Evolutionary conservation across 768 basidiomycete species (phyloP).

Genomic region (Termitomyces titanicus): DNA sequence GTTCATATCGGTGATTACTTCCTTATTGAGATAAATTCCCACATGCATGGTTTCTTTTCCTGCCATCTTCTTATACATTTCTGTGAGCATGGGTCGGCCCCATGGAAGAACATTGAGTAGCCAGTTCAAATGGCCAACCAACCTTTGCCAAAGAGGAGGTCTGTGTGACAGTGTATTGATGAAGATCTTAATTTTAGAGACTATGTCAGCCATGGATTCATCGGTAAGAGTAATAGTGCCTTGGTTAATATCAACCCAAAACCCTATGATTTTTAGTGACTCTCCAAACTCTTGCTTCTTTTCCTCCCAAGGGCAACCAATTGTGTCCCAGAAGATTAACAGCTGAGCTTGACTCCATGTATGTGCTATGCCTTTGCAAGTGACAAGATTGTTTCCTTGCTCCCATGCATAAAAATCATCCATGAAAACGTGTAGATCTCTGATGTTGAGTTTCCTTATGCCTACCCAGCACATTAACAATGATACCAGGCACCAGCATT

Average conservation of each 20-base stretch:
- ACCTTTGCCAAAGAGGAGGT: slow-evolving; percentile 21
- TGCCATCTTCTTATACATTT: slow-evolving; percentile 14
- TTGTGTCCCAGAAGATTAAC: no score
- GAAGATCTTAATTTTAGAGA: slow-evolving; percentile 3
- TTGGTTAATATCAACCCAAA: no score
- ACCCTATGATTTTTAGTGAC: slow-evolving; percentile 13
- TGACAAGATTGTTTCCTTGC: no score
- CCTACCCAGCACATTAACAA: slow-evolving; percentile 19
- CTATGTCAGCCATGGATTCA: slow-evolving; percentile 6
- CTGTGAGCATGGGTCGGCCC: slow-evolving; percentile 12
- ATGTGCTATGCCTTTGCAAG: no score
- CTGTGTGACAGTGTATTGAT: background rate
- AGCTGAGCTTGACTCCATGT: no score
- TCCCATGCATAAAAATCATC: slow-evolving; percentile 9
- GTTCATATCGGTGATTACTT: background rate
- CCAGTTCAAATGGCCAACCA: slow-evolving; percentile 34
- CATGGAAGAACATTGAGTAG: slow-evolving; percentile 21
- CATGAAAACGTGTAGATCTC: slow-evolving; percentile 24
- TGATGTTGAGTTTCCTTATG: slow-evolving; percentile 16
- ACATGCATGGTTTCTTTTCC: background rate
- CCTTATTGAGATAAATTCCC: background rate
- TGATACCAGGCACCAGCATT: slow-evolving; percentile 22
- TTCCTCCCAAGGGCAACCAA: slow-evolving; percentile 21
- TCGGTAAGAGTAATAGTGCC: background rate
- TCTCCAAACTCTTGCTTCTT: slow-evolving; percentile 24